These are phyloP conservation scores for Aspergillus olivimuriae DNA, from an alignment of 495 filamentous ascomycete genomes.

Conservation along the genomic window DNA sequence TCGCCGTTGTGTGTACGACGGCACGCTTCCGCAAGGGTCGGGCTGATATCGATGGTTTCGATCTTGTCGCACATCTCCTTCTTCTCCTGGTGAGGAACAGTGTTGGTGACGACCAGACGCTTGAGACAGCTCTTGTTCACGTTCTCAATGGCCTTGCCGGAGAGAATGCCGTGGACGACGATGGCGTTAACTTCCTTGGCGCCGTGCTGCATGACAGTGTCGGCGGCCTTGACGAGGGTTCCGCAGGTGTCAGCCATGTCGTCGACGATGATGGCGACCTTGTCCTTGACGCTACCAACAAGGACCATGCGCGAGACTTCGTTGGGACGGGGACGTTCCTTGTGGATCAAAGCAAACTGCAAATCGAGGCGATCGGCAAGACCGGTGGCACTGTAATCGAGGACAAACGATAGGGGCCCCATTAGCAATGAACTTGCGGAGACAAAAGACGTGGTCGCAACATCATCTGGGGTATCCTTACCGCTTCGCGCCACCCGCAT, in stretches of 20 bases:
- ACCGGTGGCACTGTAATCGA: conserved; percentile 65
- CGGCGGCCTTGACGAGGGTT: conserved; percentile 86
- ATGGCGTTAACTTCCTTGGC: conserved; percentile 86
- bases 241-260: conserved; percentile 91
- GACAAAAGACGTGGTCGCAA: too few relatives aligned
- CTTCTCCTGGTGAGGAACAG: conserved; percentile 79
- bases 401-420: too few relatives aligned
- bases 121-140: conserved; percentile 74
- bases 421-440: too few relatives aligned
- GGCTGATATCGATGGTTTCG: conserved; percentile 87
- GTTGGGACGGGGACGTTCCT: conserved; percentile 91
- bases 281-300: conserved; percentile 55
- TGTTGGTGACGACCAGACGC: conserved; percentile 90
- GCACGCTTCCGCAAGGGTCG: conserved; percentile 64
- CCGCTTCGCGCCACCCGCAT: conserved; percentile 96
- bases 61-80: conserved; percentile 70
- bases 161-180: conserved; percentile 93
- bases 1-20: conserved; percentile 94
- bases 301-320: conserved; percentile 95
- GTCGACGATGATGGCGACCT: conserved; percentile 72
- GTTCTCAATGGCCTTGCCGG: conserved; percentile 83
- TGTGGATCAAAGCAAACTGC: conserved; percentile 97
- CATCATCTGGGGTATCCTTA: conserved; percentile 45
- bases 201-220: conserved; percentile 84
- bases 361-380: conserved; percentile 93